A percentile compares a stretch with the other conserved stretches of the same genome.
Conservation (phyloP, 2,329 filamentous ascomycete species). For the Hypoxylon sp. region DNA sequence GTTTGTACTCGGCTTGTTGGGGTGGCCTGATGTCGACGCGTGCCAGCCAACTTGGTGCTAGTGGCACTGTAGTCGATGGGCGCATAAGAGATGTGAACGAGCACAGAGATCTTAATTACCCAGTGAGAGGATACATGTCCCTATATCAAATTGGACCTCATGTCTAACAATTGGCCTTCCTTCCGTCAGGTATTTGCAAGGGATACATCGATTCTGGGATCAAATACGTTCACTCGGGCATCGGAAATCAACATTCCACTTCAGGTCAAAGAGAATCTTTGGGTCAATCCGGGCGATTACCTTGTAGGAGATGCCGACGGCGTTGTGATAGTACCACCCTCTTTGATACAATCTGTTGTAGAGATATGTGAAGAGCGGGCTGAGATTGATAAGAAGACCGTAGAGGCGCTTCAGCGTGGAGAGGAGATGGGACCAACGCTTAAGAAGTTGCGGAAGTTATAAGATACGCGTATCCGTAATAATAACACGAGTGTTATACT, state of each 20-base stretch:
- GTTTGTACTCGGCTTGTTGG: conserved; percentile 43
- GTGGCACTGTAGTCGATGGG: conserved; percentile 44
- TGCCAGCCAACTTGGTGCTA: conserved; percentile 41
- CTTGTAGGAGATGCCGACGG: conserved; percentile 44
- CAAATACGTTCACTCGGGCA: conserved; percentile 44
- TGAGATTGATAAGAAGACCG: conserved; percentile 43
- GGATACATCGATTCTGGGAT: conserved; percentile 43
- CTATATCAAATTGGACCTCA: too few species aligned
- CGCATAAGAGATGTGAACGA: conserved; percentile 44
- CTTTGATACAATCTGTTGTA: conserved; percentile 40
- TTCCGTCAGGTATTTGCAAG: conserved; percentile 43
- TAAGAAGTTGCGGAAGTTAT: conserved; percentile 11
- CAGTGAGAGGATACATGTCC: too few species aligned
- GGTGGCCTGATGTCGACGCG: conserved; percentile 46
- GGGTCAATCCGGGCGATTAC: conserved; percentile 45
- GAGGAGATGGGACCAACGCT: conserved; percentile 16
- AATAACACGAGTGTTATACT: too few species aligned
- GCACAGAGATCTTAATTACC: conserved; percentile 38
- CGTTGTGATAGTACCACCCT: conserved; percentile 41
- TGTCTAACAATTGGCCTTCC: too few species aligned
- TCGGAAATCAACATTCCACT: conserved; percentile 43
- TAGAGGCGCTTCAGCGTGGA: conserved; percentile 11
- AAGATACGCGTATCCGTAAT: too few species aligned
- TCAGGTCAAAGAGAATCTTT: conserved; percentile 41
- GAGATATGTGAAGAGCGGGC: conserved; percentile 43